Percentiles rank a stretch among this genome's conserved stretches.
phyloP scores from a whole-genome alignment of 225 moss, liverwort and hornwort genomes.

The Climacium dendroides region DNA sequence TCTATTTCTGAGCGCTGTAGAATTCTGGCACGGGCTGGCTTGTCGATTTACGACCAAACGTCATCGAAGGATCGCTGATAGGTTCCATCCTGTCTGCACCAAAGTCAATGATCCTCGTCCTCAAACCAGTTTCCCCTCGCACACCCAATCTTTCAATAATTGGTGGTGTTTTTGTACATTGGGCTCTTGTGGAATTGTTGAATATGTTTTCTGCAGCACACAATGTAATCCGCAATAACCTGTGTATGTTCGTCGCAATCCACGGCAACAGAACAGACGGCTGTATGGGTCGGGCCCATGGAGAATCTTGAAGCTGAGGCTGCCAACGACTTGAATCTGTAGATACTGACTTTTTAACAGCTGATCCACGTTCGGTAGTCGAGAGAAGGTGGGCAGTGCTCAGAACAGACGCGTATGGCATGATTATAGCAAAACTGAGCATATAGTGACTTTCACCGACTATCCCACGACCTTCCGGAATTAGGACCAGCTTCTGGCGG shows the following conservation, averaged over 20 bases:
- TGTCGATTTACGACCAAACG: not conserved
- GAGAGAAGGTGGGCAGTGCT: not conserved
- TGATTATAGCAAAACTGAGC: not conserved
- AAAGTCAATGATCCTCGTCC: not conserved
- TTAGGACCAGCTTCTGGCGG: not conserved
- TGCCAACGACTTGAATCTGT: not conserved
- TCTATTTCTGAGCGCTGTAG: not conserved
- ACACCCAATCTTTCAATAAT: not conserved
- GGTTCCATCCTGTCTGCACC: not conserved
- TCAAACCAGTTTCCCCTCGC: not conserved
- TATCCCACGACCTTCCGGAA: conserved; percentile 1
- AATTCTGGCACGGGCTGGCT: not conserved
- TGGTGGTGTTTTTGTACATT: not conserved
- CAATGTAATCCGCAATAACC: not conserved
- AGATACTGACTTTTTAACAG: not conserved
- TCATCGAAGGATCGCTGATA: not conserved
- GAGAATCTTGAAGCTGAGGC: not conserved
- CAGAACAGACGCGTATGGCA: not conserved
- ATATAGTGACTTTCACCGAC: not conserved
- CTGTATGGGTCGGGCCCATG: not conserved
- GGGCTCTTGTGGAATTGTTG: not conserved
- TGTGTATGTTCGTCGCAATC: not conserved
- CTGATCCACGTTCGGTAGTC: not conserved
- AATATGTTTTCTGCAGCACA: not conserved
- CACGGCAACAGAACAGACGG: not conserved